Percentiles rank a stretch among this genome's conserved stretches.
These are phyloP conservation scores for Epichloe gansuensis DNA, from an alignment of 2,329 filamentous ascomycete species.

Conservation along the genomic window DNA sequence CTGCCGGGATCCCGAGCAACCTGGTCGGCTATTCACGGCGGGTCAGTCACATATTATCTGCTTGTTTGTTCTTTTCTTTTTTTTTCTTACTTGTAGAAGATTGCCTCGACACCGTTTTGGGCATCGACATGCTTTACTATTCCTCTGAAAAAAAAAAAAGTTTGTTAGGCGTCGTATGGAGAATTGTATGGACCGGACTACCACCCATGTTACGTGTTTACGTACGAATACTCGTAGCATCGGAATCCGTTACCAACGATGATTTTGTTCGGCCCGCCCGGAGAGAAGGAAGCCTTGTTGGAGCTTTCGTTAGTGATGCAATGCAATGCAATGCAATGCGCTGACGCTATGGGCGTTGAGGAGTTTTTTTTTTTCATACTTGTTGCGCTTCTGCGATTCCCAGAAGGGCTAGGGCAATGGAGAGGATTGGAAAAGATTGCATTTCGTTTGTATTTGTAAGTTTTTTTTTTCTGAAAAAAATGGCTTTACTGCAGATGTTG, in stretches of 20 bases:
- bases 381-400: background rate
- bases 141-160: background rate
- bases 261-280: background rate
- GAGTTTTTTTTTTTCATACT: background rate
- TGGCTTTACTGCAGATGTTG: background rate
- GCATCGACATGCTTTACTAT: background rate
- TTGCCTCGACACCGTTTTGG: background rate
- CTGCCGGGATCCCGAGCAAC: background rate
- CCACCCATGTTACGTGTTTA: too few relatives aligned
- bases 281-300: background rate
- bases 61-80: background rate
- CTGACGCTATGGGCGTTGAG: too few relatives aligned
- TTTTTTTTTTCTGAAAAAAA: too few relatives aligned
- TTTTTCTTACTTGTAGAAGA: background rate
- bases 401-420: background rate
- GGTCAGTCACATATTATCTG: background rate
- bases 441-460: background rate
- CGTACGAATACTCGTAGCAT: background rate
- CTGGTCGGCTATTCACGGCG: background rate
- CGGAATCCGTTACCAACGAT: background rate
- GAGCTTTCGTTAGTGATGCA: too few relatives aligned
- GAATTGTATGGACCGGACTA: too few relatives aligned
- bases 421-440: constrained; percentile 14
- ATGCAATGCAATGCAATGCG: too few relatives aligned
- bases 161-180: background rate